These are phyloP conservation scores for Aspergillus sojae DNA, from an alignment of 2,329 filamentous ascomycete species.

Conservation along the genomic window DNA sequence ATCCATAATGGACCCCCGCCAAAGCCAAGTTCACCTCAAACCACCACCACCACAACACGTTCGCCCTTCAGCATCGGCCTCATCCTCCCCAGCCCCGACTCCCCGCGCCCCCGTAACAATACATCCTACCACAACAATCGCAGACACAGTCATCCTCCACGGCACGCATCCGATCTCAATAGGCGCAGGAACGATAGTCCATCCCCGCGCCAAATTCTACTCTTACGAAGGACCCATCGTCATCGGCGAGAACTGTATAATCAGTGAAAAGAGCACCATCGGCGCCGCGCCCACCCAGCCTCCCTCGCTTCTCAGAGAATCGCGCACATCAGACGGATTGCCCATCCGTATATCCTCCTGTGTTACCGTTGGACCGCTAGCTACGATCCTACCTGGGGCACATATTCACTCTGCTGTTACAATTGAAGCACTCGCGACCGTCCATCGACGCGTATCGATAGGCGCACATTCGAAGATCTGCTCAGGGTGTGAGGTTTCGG, in stretches of 20 bases:
- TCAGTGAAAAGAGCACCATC: conserved; percentile 65
- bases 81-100: conserved; percentile 26
- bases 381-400: conserved; percentile 41
- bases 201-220: conserved; percentile 80
- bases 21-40: conserved; percentile 27
- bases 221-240: conserved; percentile 77
- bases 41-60: conserved; percentile 17
- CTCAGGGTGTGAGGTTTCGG: conserved; percentile 61
- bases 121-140: conserved; percentile 42
- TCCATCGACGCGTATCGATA: conserved; percentile 37
- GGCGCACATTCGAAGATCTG: conserved; percentile 70
- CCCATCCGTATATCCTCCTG: conserved; percentile 39
- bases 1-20: conserved; percentile 21
- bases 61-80: conserved; percentile 36
- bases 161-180: conserved; percentile 80
- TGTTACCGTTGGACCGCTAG: conserved; percentile 43
- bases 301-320: conserved; percentile 5
- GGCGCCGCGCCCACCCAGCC: conserved; percentile 51
- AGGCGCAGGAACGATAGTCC: conserved; percentile 76
- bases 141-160: conserved; percentile 43
- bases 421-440: conserved; percentile 50
- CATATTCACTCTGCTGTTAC: conserved; percentile 41
- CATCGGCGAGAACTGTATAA: conserved; percentile 78
- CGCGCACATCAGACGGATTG: conserved; percentile 11
- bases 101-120: conserved; percentile 40